A percentile compares a stretch with the other conserved stretches of the same genome.
Conservation (phyloP, 495 filamentous ascomycete genomes). For the Pseudomonodictys pantanalensis region DNA sequence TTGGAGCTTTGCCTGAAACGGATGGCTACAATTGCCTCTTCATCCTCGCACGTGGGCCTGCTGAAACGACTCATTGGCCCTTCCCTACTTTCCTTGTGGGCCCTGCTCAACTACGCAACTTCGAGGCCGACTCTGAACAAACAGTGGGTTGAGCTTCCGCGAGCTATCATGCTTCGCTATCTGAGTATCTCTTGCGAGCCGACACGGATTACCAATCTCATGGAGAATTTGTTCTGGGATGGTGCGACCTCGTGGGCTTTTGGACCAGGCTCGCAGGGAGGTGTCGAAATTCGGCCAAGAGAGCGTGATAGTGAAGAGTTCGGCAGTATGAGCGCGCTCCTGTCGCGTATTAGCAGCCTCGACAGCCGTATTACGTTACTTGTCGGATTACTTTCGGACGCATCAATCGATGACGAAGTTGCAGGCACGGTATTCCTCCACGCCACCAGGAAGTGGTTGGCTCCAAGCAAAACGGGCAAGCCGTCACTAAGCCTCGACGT, state of each 20-base stretch:
- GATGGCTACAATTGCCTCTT: constrained; percentile 55
- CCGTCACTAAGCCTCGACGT: constrained; percentile 31
- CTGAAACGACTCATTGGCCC: constrained; percentile 65
- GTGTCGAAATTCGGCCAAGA: constrained; percentile 42
- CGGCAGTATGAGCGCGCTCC: constrained; percentile 22
- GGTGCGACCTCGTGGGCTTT: constrained; percentile 53
- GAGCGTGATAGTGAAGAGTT: constrained; percentile 26
- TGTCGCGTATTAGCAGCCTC: constrained; percentile 43
- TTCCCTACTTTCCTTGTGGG: constrained; percentile 67
- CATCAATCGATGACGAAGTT: constrained; percentile 54
- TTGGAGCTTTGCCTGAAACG: constrained; percentile 54
- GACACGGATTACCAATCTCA: constrained; percentile 47
- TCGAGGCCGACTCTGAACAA: constrained; percentile 36
- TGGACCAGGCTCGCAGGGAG: constrained; percentile 33
- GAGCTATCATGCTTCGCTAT: constrained; percentile 47
- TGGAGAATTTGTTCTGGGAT: constrained; percentile 53
- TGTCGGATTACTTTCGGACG: constrained; percentile 51
- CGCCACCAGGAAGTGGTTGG: constrained; percentile 62
- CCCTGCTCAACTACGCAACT: constrained; percentile 55
- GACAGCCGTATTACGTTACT: constrained; percentile 54
- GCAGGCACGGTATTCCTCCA: constrained; percentile 63
- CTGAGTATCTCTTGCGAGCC: constrained; percentile 49
- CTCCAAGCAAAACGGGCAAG: constrained; percentile 18
- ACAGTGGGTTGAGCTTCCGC: constrained; percentile 19
- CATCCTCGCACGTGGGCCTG: constrained; percentile 72